Evolutionary conservation across 73 alveolate species (phyloP), one percentile per base, ranked within the genome.

Genomic region (Effrenium voratum): DNA sequence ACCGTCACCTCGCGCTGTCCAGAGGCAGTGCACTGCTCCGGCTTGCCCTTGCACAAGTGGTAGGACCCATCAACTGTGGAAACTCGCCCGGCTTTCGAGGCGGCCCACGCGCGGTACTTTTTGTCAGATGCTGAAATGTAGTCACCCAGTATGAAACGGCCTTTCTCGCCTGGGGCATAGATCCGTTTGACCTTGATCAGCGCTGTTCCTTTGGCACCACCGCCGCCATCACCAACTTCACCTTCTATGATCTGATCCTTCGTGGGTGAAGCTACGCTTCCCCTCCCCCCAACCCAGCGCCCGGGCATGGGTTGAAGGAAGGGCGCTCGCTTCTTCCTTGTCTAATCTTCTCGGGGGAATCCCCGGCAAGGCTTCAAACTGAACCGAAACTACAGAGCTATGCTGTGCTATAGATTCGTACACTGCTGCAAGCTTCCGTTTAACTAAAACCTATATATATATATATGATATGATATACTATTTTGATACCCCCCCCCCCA

Each of bases 221-320:
- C 46, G 8, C 38, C 50, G 5, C 26, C 50, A n/a, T 72, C 50
- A 1, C 1, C 1, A 10, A 72, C 47, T 0, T 2, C 0, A 6
- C 50, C 82, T 32, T 72, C 49, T 0, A 72, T 15, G 2, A 72
- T 19, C 3, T 72, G 82, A 12, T n/a, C 82, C 8, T 28, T 28
- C 24, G 47, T 0, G 3, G 82, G 82, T 0, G 34, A 30, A 12
- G 82, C 82, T 34, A 34, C 28, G 19, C 50, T 34, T n/a, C 87
- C 87, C 40, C 24, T 41, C 2, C 87, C 87, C 22, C 87, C 87
- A 12, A 76, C 87, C 87, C 87, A 76, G 24, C 19, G 40, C 8
- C 87, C 87, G 10, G 87, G 60, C 57, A 41, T 76, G 47, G 82
- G 49, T 30, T n/a, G n/a, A n/a, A n/a, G n/a, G n/a, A n/a, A n/a